phyloP scores from a whole-genome alignment of 495 filamentous ascomycete species.

The Aspergillus leporis region DNA sequence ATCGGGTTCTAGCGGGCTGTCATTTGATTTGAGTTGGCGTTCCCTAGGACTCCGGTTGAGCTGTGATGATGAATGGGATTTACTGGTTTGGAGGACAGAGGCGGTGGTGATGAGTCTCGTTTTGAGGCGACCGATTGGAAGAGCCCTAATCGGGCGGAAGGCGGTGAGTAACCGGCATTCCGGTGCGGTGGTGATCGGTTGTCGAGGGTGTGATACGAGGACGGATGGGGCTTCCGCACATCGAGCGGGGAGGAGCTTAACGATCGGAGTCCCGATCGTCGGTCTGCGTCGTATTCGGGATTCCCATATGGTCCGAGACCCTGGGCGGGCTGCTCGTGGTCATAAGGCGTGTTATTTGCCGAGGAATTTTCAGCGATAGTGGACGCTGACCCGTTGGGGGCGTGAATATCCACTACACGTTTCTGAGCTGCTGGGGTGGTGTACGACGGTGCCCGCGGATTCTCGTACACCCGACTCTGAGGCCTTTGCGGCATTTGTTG shows the following conservation, averaged over 20 bases:
- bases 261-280: conserved; percentile 43
- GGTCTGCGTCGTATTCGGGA: conserved; percentile 41
- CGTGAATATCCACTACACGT: conserved; percentile 51
- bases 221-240: conserved; percentile 44
- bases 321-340: conserved; percentile 37
- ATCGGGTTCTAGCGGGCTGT: conserved; percentile 30
- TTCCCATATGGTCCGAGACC: conserved; percentile 30
- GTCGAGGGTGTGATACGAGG: conserved; percentile 28
- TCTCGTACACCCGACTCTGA: conserved; percentile 34
- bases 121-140: conserved; percentile 35
- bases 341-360: conserved; percentile 47
- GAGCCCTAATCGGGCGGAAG: conserved; percentile 37
- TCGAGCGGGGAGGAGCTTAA: conserved; percentile 47
- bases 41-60: conserved; percentile 29
- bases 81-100: conserved; percentile 35
- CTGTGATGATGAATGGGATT: conserved; percentile 36
- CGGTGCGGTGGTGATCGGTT: conserved; percentile 30
- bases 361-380: conserved; percentile 57
- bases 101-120: conserved; percentile 35
- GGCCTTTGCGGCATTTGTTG: conserved; percentile 37
- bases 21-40: conserved; percentile 38
- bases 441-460: conserved; percentile 38
- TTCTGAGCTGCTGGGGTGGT: conserved; percentile 56
- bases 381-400: conserved; percentile 56
- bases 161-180: conserved; percentile 40